These are phyloP conservation scores for Penicillium lagena DNA, from an alignment of 495 filamentous ascomycete species.

Conservation along the genomic window DNA sequence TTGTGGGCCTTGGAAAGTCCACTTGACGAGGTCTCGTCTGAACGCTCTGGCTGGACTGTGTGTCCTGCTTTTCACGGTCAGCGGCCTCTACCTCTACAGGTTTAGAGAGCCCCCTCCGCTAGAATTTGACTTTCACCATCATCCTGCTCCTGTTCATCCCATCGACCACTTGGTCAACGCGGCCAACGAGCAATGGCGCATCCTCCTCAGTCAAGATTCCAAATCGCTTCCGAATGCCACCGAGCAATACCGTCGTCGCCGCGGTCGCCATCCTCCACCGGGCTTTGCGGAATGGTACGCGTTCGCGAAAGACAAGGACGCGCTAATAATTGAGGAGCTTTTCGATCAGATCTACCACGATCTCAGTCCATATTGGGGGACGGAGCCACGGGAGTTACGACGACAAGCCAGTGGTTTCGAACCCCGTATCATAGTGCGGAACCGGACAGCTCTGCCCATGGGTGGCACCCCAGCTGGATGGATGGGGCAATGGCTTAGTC, in stretches of 20 bases:
- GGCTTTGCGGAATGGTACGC: slow-evolving; percentile 64
- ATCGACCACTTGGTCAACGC: slow-evolving; percentile 5
- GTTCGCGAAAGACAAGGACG: slow-evolving; percentile 46
- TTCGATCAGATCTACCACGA: slow-evolving; percentile 53
- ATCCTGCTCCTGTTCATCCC: background rate
- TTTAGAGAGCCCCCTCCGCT: too few relatives aligned
- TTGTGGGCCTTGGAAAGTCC: too few relatives aligned
- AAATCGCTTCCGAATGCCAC: slow-evolving; percentile 1
- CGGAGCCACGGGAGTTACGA: slow-evolving; percentile 38
- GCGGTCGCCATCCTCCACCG: slow-evolving; percentile 43
- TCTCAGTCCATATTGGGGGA: slow-evolving; percentile 56
- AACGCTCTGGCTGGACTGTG: too few relatives aligned
- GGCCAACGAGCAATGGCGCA: slow-evolving; percentile 1
- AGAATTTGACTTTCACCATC: background rate
- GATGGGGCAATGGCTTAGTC: slow-evolving; percentile 25
- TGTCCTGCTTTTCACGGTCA: too few relatives aligned
- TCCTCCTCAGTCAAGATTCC: background rate
- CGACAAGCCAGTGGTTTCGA: slow-evolving; percentile 1
- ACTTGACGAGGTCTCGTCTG: too few relatives aligned
- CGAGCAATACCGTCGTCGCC: slow-evolving; percentile 4
- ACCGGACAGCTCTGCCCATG: slow-evolving; percentile 3
- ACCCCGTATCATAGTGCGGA: slow-evolving; percentile 8
- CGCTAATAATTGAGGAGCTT: slow-evolving; percentile 52
- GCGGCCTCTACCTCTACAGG: too few relatives aligned
- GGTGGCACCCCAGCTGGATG: background rate